Conservation (phyloP, 2,329 filamentous ascomycete genomes). For the Geosmithia morbida region DNA sequence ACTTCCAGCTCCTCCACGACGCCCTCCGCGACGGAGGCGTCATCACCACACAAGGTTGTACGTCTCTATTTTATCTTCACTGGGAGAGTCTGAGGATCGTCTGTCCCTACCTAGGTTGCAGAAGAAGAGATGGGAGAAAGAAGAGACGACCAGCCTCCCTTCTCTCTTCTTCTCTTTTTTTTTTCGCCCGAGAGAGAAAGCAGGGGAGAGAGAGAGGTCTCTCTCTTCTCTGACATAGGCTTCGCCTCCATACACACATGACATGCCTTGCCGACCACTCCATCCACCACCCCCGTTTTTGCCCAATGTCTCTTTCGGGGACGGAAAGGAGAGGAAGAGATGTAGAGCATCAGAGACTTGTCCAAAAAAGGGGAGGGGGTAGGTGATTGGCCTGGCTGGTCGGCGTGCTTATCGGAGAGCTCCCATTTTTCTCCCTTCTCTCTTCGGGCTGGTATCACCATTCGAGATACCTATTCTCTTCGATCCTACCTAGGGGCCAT, state of each 20-base stretch:
- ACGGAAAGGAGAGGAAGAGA: not conserved
- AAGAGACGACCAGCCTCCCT: not conserved
- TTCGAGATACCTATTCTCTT: slow-evolving; percentile 5
- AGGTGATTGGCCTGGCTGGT: not conserved
- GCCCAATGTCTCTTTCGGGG: not conserved
- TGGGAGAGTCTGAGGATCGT: slow-evolving; percentile 18
- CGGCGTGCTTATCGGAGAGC: not conserved
- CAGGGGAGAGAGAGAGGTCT: not conserved
- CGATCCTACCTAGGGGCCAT: slow-evolving; percentile 15
- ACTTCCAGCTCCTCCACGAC: slow-evolving; percentile 86
- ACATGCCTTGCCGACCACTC: not conserved
- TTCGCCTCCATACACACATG: no score
- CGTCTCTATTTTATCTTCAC: slow-evolving; percentile 52
- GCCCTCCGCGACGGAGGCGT: slow-evolving; percentile 91
- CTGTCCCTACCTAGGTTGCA: slow-evolving; percentile 15
- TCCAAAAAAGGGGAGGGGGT: not conserved
- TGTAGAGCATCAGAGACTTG: not conserved
- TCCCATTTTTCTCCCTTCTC: not conserved
- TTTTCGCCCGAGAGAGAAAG: slow-evolving; percentile 3
- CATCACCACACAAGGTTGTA: slow-evolving; percentile 99
- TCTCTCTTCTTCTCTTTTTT: not conserved
- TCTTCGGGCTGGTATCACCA: not conserved
- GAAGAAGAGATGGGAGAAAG: not conserved
- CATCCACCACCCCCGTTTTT: not conserved
- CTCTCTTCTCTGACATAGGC: no score